Conservation (phyloP, 371 early-diverging fungal species). For the Aphelidium insulamus region DNA sequence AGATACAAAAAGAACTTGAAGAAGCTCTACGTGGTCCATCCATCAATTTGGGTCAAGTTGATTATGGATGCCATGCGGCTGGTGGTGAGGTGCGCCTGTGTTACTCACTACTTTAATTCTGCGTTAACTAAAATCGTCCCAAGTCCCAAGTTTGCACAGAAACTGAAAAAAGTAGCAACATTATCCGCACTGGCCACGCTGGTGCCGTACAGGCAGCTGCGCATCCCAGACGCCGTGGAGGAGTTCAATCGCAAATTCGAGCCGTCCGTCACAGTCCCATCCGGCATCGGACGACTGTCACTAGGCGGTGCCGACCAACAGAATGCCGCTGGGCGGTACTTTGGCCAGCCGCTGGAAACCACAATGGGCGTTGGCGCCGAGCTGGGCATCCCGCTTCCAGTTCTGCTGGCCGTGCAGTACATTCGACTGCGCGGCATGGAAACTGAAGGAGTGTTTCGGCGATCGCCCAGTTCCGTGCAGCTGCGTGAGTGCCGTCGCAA, state of each 20-base stretch:
- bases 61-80: constrained; percentile 40
- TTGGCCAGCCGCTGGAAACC: constrained; percentile 31
- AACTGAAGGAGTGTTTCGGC: constrained; percentile 69
- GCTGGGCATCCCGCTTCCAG: constrained; percentile 28
- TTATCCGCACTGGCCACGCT: constrained; percentile 35
- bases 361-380: constrained; percentile 40
- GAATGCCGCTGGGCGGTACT: constrained; percentile 6
- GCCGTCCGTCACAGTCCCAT: background rate
- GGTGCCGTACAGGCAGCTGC: constrained; percentile 43
- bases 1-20: constrained; percentile 86
- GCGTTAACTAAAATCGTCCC: background rate
- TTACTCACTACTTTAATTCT: background rate
- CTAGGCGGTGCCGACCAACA: background rate
- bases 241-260: too few species aligned
- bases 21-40: constrained; percentile 67
- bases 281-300: background rate
- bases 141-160: constrained; percentile 81
- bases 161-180: constrained; percentile 51
- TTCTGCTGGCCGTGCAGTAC: constrained; percentile 28
- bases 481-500: too few species aligned
- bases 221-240: constrained; percentile 50
- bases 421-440: constrained; percentile 26
- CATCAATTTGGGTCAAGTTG: constrained; percentile 38
- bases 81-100: constrained; percentile 33
- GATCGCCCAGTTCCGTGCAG: constrained; percentile 42